Conservation (phyloP, 83 land plant genomes). For the Picea abies region DNA sequence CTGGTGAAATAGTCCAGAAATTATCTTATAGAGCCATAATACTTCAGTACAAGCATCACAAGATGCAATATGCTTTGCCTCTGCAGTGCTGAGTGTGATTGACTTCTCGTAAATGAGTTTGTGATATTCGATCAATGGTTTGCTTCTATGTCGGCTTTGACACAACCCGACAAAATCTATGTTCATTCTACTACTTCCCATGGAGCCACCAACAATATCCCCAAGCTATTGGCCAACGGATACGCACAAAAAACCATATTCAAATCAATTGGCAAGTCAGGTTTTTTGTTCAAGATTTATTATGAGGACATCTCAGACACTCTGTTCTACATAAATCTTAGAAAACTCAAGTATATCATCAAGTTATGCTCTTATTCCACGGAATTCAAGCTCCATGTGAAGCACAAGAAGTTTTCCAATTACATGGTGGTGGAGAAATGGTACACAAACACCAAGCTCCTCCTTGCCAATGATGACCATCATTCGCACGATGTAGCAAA, state of each 20-base stretch:
- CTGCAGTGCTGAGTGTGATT: too few relatives aligned
- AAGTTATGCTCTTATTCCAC: conserved; percentile 41
- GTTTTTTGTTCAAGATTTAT: conserved; percentile 57
- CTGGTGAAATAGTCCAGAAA: too few relatives aligned
- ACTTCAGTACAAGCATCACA: too few relatives aligned
- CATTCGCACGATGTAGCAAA: conserved; percentile 61
- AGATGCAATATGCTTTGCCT: too few relatives aligned
- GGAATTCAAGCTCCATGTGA: conserved; percentile 21
- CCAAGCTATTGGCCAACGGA: conserved; percentile 53
- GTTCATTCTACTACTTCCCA: conserved; percentile 63
- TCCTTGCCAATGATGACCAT: conserved; percentile 66
- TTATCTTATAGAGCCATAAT: too few relatives aligned
- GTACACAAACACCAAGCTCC: conserved; percentile 9
- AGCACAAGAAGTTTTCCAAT: too few relatives aligned
- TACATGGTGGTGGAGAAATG: too few relatives aligned
- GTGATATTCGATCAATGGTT: conserved; percentile 83
- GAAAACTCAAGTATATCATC: conserved; percentile 27
- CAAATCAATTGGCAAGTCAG: conserved; percentile 70
- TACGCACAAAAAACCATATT: conserved; percentile 80
- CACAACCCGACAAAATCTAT: too few relatives aligned
- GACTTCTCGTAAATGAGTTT: conserved; percentile 18
- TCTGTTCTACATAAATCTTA: conserved; percentile 62
- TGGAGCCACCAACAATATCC: conserved; percentile 70
- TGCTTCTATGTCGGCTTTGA: conserved; percentile 70
- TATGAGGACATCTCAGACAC: conserved; percentile 69